These are phyloP conservation scores for Lipomyces yamanashiensis DNA, from an alignment of 805 yeast species.

Conservation along the genomic window DNA sequence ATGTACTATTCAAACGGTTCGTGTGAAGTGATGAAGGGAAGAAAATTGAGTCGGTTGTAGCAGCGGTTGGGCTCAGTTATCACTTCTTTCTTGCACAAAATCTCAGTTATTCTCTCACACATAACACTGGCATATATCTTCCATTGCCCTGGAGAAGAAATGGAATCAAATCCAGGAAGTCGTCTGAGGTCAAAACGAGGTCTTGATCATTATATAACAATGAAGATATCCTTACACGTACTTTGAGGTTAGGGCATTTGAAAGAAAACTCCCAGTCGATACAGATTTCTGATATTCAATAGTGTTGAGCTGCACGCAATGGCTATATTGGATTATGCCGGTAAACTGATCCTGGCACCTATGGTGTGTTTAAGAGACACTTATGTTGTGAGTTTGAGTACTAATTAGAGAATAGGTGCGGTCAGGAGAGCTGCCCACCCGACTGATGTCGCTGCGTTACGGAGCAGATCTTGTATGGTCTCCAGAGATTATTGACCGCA, in stretches of 20 bases:
- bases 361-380: slow-evolving; percentile 55
- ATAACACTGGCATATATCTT: too few species aligned
- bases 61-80: not conserved
- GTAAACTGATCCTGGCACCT: slow-evolving; percentile 87
- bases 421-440: slow-evolving; percentile 90
- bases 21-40: not conserved
- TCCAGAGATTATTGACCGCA: slow-evolving; percentile 92
- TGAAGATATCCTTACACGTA: too few species aligned
- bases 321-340: slow-evolving; percentile 65
- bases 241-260: too few species aligned
- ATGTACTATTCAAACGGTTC: not conserved
- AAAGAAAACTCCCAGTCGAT: not conserved
- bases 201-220: too few species aligned
- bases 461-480: slow-evolving; percentile 96
- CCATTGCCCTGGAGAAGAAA: too few species aligned
- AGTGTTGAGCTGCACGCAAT: not conserved
- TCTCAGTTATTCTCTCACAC: too few species aligned
- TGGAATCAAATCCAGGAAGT: too few species aligned
- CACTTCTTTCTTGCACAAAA: not conserved
- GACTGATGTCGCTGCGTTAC: slow-evolving; percentile 74
- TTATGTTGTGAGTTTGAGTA: not conserved
- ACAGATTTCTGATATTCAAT: not conserved
- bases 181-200: too few species aligned
- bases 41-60: not conserved
- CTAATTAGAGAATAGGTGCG: slow-evolving; percentile 56